phyloP scores from a whole-genome alignment of 768 basidiomycete species.

The Tricholoma bakamatsutake region DNA sequence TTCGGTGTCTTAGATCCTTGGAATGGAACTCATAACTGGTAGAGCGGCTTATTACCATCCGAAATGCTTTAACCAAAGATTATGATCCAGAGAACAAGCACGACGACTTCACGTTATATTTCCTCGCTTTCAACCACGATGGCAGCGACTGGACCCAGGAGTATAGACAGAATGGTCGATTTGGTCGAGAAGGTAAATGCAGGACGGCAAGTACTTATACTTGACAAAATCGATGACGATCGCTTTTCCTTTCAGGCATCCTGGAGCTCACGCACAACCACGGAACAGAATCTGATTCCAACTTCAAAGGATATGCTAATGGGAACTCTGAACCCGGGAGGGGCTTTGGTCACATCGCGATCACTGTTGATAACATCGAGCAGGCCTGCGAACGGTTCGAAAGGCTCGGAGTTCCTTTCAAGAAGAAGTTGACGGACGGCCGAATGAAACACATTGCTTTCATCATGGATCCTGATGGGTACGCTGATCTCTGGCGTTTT shows the following conservation, averaged over 20 bases:
- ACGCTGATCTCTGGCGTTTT: constrained; percentile 11
- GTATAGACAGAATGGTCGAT: constrained; percentile 44
- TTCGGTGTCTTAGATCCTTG: constrained; percentile 38
- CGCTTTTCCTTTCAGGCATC: constrained; percentile 41
- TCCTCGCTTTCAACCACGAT: constrained; percentile 74
- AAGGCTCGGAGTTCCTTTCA: constrained; percentile 71
- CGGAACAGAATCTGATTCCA: constrained; percentile 76
- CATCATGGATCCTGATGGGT: constrained; percentile 83
- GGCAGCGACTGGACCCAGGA: constrained; percentile 43
- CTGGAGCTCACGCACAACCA: constrained; percentile 88
- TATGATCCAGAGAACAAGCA: constrained; percentile 42
- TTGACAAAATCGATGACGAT: background rate
- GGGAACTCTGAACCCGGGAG: constrained; percentile 76
- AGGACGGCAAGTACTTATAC: background rate
- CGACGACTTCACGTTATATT: constrained; percentile 72
- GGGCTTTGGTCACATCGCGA: constrained; percentile 86
- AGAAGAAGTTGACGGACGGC: constrained; percentile 83
- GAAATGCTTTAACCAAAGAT: constrained; percentile 4
- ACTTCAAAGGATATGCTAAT: constrained; percentile 76
- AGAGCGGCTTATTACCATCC: constrained; percentile 5
- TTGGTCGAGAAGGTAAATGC: constrained; percentile 59
- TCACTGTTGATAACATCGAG: constrained; percentile 79
- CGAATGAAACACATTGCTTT: constrained; percentile 85
- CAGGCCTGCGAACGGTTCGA: constrained; percentile 83
- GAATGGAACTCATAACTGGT: constrained; percentile 73